Evolutionary conservation across 495 filamentous ascomycete species (phyloP).

Genomic region (Tricharina praecox): DNA sequence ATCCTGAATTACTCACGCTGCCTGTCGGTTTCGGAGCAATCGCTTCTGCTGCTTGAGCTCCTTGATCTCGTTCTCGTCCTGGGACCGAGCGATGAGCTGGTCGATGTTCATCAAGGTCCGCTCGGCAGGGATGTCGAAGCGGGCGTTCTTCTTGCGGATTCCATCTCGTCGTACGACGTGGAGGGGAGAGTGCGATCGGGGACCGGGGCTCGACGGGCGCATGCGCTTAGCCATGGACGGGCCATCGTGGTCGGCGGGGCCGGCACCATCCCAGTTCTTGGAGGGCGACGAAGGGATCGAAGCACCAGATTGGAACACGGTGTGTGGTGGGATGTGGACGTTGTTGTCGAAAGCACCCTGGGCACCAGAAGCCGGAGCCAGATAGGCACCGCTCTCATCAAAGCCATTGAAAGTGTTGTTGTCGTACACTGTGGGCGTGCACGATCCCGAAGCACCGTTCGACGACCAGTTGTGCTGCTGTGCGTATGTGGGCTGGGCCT

Average conservation of each 20-base stretch:
- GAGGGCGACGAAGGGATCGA: slow-evolving; percentile 26
- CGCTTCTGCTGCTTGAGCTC: slow-evolving; percentile 98
- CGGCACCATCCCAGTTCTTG: slow-evolving; percentile 37
- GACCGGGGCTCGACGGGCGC: slow-evolving; percentile 50
- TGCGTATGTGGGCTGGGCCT: slow-evolving; percentile 31
- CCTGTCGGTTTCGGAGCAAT: slow-evolving; percentile 82
- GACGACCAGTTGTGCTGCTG: slow-evolving; percentile 30
- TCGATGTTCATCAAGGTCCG: slow-evolving; percentile 91
- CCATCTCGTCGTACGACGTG: slow-evolving; percentile 58
- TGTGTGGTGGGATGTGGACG: slow-evolving; percentile 33
- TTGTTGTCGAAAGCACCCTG: slow-evolving; percentile 24
- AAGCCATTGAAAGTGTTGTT: slow-evolving; percentile 26
- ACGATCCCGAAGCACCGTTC: slow-evolving; percentile 28
- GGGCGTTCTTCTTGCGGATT: slow-evolving; percentile 97
- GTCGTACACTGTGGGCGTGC: slow-evolving; percentile 29
- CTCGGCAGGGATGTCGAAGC: slow-evolving; percentile 93
- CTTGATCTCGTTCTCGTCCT: slow-evolving; percentile 87
- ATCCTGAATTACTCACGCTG: slow-evolving; percentile 51
- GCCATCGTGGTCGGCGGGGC: slow-evolving; percentile 40
- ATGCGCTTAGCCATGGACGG: slow-evolving; percentile 54
- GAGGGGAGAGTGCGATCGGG: slow-evolving; percentile 65
- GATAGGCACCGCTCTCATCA: slow-evolving; percentile 27
- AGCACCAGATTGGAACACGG: slow-evolving; percentile 25
- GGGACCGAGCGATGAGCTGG: slow-evolving; percentile 70
- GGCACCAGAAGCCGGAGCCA: slow-evolving; percentile 23